Conservation (phyloP, 2,329 filamentous ascomycete genomes). For the Sclerotinia borealis region DNA sequence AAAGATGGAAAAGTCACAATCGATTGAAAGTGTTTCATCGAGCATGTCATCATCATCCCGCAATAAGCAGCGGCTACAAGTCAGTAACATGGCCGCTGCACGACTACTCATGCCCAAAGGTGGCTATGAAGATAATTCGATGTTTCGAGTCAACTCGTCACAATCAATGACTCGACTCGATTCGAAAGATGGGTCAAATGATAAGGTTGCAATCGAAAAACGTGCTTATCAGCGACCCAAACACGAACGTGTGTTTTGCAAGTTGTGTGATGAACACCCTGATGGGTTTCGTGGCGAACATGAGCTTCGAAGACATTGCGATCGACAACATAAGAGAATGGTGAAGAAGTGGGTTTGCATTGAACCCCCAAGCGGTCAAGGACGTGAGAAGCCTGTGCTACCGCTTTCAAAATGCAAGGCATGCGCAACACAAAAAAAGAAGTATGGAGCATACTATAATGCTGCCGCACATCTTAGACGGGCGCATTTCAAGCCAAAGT, state of each 20-base stretch:
- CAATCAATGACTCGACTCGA: constrained; percentile 27
- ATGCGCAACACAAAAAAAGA: constrained; percentile 74
- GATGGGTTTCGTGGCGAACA: constrained; percentile 89
- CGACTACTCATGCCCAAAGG: constrained; percentile 31
- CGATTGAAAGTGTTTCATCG: constrained; percentile 32
- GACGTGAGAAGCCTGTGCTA: constrained; percentile 47
- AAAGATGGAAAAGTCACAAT: constrained; percentile 32
- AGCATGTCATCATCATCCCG: constrained; percentile 29
- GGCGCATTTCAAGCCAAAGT: constrained; percentile 73
- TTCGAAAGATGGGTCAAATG: constrained; percentile 30
- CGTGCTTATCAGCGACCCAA: constrained; percentile 32
- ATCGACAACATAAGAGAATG: constrained; percentile 55
- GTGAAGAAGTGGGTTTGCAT: constrained; percentile 55
- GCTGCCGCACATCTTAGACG: constrained; percentile 84
- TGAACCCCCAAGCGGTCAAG: constrained; percentile 46
- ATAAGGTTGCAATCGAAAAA: constrained; percentile 30
- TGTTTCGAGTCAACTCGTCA: constrained; percentile 29
- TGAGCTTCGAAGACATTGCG: constrained; percentile 66
- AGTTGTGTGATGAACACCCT: constrained; percentile 72
- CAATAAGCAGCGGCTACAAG: constrained; percentile 30
- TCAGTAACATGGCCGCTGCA: constrained; percentile 25
- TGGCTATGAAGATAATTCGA: constrained; percentile 24
- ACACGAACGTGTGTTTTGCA: constrained; percentile 44
- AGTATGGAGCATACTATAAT: constrained; percentile 90
- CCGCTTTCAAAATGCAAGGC: constrained; percentile 63